Percentiles rank a stretch among this genome's conserved stretches.
These are phyloP conservation scores for Lolium rigidum DNA, from an alignment of 176 grass and related monocot species.

Conservation along the genomic window DNA sequence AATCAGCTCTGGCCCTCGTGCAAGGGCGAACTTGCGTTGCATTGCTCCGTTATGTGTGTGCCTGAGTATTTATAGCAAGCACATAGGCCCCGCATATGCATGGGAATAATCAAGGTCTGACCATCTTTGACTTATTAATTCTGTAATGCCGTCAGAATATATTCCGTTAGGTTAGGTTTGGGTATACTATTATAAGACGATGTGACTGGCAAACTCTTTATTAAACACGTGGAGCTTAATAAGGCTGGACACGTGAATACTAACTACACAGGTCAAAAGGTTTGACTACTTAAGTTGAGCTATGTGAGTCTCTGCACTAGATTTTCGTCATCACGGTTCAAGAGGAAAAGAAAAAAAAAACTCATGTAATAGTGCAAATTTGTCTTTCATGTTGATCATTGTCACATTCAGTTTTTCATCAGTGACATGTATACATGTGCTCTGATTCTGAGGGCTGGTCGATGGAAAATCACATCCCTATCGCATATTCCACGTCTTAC, in stretches of 20 bases:
- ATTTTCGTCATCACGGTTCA: background rate
- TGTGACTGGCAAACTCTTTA: background rate
- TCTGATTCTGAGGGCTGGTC: background rate
- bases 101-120: conserved; percentile 23
- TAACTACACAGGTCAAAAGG: background rate
- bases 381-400: background rate
- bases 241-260: background rate
- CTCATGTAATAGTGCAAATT: background rate
- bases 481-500: background rate
- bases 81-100: background rate
- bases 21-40: conserved; percentile 32
- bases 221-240: background rate
- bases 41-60: background rate
- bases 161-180: conserved; percentile 36
- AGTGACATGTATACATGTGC: background rate
- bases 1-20: conserved; percentile 47
- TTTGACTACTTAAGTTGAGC: background rate
- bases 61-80: conserved; percentile 44
- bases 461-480: background rate
- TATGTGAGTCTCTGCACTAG: too few relatives aligned
- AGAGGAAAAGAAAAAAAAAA: background rate
- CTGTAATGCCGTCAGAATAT: conserved; percentile 36
- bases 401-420: background rate
- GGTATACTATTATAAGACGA: background rate
- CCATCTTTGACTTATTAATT: conserved; percentile 23